These are phyloP conservation scores for Annulohypoxylon moriforme DNA, from an alignment of 495 filamentous ascomycete species.

Conservation along the genomic window DNA sequence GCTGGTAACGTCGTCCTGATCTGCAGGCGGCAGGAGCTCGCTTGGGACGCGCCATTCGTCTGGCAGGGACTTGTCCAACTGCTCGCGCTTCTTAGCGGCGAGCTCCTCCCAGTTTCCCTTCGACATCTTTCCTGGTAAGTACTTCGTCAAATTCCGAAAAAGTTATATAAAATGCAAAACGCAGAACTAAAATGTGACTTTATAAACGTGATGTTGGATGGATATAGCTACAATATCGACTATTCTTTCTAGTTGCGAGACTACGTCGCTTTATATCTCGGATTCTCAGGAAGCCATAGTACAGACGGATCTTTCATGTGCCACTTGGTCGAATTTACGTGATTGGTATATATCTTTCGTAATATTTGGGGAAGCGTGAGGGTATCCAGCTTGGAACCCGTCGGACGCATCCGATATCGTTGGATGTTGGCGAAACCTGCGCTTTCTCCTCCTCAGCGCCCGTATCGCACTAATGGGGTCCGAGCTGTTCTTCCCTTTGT, in stretches of 20 bases:
- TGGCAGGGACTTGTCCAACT: constrained; percentile 52
- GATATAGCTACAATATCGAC: background rate
- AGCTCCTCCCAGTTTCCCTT: constrained; percentile 52
- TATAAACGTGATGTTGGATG: background rate
- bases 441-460: background rate
- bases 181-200: background rate
- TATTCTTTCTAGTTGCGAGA: background rate
- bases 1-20: constrained; percentile 53
- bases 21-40: constrained; percentile 50
- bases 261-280: background rate
- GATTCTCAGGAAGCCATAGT: background rate
- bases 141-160: background rate
- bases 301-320: background rate
- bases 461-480: constrained; percentile 18
- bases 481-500: constrained; percentile 3
- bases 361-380: background rate
- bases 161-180: background rate
- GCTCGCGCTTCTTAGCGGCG: constrained; percentile 52
- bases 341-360: background rate
- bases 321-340: background rate
- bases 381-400: background rate
- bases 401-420: constrained; percentile 36
- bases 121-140: constrained; percentile 21
- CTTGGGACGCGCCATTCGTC: constrained; percentile 55
- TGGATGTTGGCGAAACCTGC: background rate